Percentiles rank a stretch among this genome's conserved stretches.
phyloP scores from a whole-genome alignment of 139 green algal species.

The Chlamydomonas eustigma region DNA sequence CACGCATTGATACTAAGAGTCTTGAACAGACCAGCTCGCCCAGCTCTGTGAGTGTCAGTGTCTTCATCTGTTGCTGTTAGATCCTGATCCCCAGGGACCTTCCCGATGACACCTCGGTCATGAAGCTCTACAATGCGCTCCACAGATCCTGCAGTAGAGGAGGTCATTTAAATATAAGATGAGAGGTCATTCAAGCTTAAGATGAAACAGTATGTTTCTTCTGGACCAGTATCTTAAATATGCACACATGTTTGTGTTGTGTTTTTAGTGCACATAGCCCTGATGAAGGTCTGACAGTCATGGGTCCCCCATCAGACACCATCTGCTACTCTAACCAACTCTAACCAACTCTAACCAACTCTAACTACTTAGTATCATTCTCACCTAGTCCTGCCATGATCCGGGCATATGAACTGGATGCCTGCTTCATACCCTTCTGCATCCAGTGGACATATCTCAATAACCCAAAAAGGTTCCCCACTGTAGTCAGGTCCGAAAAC shows the following conservation, averaged over 20 bases:
- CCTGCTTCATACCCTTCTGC: constrained; percentile 32
- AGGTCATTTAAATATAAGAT: no score
- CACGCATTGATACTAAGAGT: not conserved
- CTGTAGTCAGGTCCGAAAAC: constrained; percentile 19
- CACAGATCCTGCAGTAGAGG: constrained; percentile 1
- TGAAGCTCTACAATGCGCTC: constrained; percentile 13
- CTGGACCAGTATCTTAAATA: no score
- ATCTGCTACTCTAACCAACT: no score
- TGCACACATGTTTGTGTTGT: no score
- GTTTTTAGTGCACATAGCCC: no score
- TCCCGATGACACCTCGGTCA: constrained; percentile 6
- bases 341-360: no score
- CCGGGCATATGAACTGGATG: constrained; percentile 18
- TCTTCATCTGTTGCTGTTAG: not conserved
- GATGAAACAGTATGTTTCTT: no score
- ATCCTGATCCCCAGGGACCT: not conserved
- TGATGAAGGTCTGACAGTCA: no score
- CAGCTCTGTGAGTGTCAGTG: not conserved
- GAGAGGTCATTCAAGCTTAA: no score
- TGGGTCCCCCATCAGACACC: no score
- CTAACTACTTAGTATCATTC: no score
- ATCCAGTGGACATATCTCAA: constrained; percentile 34
- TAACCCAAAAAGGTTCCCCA: constrained; percentile 26
- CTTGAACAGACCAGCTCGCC: not conserved
- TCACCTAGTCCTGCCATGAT: constrained; percentile 20